Conservation (phyloP, 1,284 basidiomycete genomes). For the Cutaneotrichosporon cavernicola region DNA sequence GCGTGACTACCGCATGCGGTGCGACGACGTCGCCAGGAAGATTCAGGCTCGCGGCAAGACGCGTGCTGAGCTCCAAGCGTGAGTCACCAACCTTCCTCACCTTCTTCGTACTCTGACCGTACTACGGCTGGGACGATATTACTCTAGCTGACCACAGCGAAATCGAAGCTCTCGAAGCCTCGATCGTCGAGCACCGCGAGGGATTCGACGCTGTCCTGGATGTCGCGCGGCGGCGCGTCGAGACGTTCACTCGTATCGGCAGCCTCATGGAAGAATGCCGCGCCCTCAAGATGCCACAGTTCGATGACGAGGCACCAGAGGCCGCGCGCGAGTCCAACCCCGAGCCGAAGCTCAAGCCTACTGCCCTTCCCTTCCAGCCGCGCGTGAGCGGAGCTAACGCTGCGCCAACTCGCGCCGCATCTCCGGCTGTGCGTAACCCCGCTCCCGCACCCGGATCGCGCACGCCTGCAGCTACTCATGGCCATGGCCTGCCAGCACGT, state of each 20-base stretch:
- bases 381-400: conserved; percentile 8
- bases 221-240: conserved; percentile 34
- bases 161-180: conserved; percentile 33
- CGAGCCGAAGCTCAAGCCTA: conserved; percentile 23
- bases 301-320: conserved; percentile 11
- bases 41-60: conserved; percentile 36
- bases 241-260: conserved; percentile 37
- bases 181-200: conserved; percentile 37
- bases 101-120: background rate
- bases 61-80: conserved; percentile 44
- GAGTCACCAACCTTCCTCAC: conserved; percentile 19
- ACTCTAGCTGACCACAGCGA: conserved; percentile 26
- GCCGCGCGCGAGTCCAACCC: background rate
- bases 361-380: conserved; percentile 42
- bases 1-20: conserved; percentile 41
- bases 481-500: background rate
- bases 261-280: conserved; percentile 41
- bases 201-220: conserved; percentile 29
- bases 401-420: conserved; percentile 13
- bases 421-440: background rate
- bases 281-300: conserved; percentile 32
- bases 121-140: no score
- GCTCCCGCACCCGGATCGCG: background rate
- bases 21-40: conserved; percentile 43
- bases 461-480: background rate